Conservation (phyloP, 108 stramenopile species). For the Fistulifera pelliculosa region DNA sequence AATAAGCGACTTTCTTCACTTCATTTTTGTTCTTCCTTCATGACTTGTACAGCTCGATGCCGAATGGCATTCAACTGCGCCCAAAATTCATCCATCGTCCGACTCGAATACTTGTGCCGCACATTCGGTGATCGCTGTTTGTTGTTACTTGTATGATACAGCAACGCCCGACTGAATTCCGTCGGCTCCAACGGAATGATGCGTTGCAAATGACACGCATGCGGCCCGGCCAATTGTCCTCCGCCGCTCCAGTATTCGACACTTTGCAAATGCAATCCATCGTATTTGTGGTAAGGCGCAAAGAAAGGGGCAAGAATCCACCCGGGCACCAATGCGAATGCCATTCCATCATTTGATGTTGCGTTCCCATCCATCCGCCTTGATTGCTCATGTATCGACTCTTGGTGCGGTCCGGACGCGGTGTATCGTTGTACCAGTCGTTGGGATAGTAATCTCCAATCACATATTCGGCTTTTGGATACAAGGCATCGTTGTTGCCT, state of each 20-base stretch:
- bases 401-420: slow-evolving; percentile 30
- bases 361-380: slow-evolving; percentile 77
- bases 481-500: slow-evolving; percentile 17
- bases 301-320: slow-evolving; percentile 70
- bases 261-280: slow-evolving; percentile 58
- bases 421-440: slow-evolving; percentile 16
- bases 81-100: slow-evolving; percentile 52
- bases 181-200: slow-evolving; percentile 62
- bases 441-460: slow-evolving; percentile 48
- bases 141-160: slow-evolving; percentile 79
- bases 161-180: slow-evolving; percentile 57
- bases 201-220: slow-evolving; percentile 67
- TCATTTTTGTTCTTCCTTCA: background rate
- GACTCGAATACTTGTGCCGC: slow-evolving; percentile 29
- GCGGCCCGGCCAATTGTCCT: slow-evolving; percentile 50
- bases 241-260: slow-evolving; percentile 76
- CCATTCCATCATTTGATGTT: slow-evolving; percentile 40
- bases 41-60: slow-evolving; percentile 28
- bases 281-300: slow-evolving; percentile 27
- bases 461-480: slow-evolving; percentile 13
- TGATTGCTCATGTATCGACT: slow-evolving; percentile 49
- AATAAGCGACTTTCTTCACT: too few relatives aligned
- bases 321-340: slow-evolving; percentile 49
- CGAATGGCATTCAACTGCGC: slow-evolving; percentile 67
- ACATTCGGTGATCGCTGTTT: slow-evolving; percentile 43